Percentiles rank a stretch among this genome's conserved stretches.
Conservation (phyloP, 495 filamentous ascomycete species). For the Neurospora pannonica region DNA sequence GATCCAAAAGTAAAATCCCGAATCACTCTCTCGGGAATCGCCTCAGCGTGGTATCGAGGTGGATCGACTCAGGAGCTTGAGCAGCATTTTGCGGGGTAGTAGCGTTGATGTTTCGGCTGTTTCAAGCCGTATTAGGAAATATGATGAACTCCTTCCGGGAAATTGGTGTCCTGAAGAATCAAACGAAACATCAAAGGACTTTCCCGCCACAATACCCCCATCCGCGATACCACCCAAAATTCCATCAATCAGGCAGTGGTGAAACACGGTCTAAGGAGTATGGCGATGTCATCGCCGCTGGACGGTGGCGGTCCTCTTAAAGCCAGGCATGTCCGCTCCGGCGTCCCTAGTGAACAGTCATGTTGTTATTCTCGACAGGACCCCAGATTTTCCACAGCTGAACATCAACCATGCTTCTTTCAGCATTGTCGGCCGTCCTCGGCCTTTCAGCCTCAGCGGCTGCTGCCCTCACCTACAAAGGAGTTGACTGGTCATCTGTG, state of each 20-base stretch:
- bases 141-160: not conserved
- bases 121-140: not conserved
- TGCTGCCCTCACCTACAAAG: conserved; percentile 51
- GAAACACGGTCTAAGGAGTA: not conserved
- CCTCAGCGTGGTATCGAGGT: not conserved
- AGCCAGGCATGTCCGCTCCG: not conserved
- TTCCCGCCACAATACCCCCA: not conserved
- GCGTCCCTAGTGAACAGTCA: not conserved
- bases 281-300: not conserved
- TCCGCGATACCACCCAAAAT: not conserved
- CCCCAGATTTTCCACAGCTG: not conserved
- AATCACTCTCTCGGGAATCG: not conserved
- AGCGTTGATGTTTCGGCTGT: not conserved
- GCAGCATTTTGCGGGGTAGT: not conserved
- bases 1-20: not conserved
- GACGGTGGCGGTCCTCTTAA: not conserved
- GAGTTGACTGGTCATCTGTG: conserved; percentile 67
- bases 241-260: conserved; percentile 15
- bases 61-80: not conserved
- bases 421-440: conserved; percentile 5
- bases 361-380: not conserved
- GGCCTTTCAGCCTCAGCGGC: conserved; percentile 11
- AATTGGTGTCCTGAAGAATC: not conserved
- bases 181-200: not conserved
- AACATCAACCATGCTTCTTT: conserved; percentile 11